Conservation (phyloP, 2,329 filamentous ascomycete genomes). For the Metarhizium brunneum region DNA sequence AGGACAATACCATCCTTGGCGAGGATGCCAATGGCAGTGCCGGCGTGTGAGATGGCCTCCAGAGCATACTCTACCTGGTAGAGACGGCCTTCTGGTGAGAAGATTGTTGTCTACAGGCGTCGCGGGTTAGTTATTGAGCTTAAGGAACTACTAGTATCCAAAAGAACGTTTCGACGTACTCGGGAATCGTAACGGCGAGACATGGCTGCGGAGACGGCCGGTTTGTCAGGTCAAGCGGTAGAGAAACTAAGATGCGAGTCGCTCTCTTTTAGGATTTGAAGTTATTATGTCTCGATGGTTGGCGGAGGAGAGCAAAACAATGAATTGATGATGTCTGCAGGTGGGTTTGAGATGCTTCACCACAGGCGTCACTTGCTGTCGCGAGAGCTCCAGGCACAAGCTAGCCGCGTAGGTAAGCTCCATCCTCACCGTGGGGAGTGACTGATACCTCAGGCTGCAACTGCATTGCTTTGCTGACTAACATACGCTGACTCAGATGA, state of each 20-base stretch:
- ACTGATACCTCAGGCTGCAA: constrained; percentile 6
- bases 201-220: constrained; percentile 42
- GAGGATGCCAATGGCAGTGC: constrained; percentile 91
- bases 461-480: background rate
- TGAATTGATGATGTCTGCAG: background rate
- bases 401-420: constrained; percentile 10
- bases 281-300: background rate
- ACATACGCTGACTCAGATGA: constrained; percentile 1
- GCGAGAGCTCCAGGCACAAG: constrained; percentile 12
- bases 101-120: constrained; percentile 79
- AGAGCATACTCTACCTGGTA: constrained; percentile 99
- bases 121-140: constrained; percentile 2
- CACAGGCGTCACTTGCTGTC: constrained; percentile 10
- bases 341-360: background rate
- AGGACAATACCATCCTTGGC: constrained; percentile 98
- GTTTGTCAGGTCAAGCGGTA: background rate
- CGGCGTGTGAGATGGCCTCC: constrained; percentile 96
- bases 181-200: constrained; percentile 96
- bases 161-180: constrained; percentile 45
- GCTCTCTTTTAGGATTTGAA: background rate
- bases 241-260: background rate
- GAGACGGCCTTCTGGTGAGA: constrained; percentile 95
- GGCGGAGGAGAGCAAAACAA: background rate
- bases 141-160: background rate
- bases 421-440: background rate